Conservation (phyloP, 345 rosid genomes). For the Syzygium aromaticum region DNA sequence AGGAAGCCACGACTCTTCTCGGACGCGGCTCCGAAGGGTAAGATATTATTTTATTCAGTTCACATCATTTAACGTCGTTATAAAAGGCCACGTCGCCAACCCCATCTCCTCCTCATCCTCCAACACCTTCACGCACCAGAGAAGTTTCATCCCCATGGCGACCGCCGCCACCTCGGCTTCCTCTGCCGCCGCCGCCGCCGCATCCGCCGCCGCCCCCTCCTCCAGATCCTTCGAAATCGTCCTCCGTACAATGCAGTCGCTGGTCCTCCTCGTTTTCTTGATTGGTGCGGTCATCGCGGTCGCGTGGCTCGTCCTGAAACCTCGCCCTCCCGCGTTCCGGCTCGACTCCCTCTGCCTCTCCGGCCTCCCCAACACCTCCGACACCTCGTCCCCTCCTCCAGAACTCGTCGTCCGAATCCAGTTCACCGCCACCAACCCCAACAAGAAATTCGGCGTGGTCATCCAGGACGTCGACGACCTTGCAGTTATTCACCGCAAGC, state of each 20-base stretch:
- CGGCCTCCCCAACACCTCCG: not conserved
- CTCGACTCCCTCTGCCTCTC: not conserved
- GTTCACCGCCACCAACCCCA: not conserved
- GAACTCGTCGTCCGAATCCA: not conserved
- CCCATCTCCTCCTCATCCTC: not conserved
- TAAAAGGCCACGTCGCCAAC: too few species aligned
- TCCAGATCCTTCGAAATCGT: not conserved
- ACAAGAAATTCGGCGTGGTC: not conserved
- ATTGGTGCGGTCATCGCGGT: not conserved
- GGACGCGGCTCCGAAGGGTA: not conserved
- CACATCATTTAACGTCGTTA: not conserved
- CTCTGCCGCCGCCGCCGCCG: fast-evolving
- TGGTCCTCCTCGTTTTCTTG: not conserved
- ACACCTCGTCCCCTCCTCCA: not conserved
- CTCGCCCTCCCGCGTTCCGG: not conserved
- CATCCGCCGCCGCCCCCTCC: not conserved
- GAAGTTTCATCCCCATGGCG: not conserved
- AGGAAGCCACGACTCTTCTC: not conserved
- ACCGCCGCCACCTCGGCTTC: not conserved
- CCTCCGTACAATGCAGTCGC: not conserved
- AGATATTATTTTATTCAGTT: not conserved
- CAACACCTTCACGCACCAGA: not conserved
- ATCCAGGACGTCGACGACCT: not conserved
- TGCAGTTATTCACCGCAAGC: fast-evolving
- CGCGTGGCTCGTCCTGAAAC: not conserved